Evolutionary conservation across 495 filamentous ascomycete genomes (phyloP), one percentile per base, ranked within the genome.

Genomic region (Pyrenopolyporus hunteri): DNA sequence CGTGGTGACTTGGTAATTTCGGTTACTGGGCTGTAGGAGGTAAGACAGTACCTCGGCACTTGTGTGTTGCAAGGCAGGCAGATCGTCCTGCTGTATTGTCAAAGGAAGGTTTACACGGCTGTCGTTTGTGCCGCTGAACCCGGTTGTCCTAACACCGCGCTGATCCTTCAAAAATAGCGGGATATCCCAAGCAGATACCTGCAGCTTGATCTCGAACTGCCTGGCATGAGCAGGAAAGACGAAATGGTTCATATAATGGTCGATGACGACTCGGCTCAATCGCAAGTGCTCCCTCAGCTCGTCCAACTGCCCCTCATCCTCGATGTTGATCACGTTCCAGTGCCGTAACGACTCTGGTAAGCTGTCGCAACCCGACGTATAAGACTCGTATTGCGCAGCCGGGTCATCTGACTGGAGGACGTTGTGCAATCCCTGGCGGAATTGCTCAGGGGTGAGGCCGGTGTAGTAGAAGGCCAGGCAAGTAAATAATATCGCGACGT

Each of bases 81-180:
- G 80, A 55, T 85, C 81, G 0, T 78, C 53, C 54, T 85, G 82
- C 19, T 68, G 73, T 48, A 84, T 81, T 0, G 70, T 83, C 13
- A 85, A 48, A 1, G 82, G 82, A 7, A 84, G 65, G 70, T 82
- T 72, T 1, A 57, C 46, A 13, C 77, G 68, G 40, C 74, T 77
- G 57, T 85, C 81, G 37, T 84, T 84, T 0, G 82, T 84, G 0
- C 82, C 82, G 35, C 77, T 81, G 61, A 85, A 85, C 1, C 82
- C 82, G 0, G 82, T 83, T 0, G 81, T 83, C 31, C 64, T 59
- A 14, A 59, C 40, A 6, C 31, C n/a, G 6, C 39, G 69, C 43
- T 35, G 58, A 0, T 45, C 13, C 19, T 48, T 14, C 3, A 66
- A 63, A 49, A 50, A 68, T 2, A 80, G 52, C 0, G 81, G 78